Evolutionary conservation across 2,329 filamentous ascomycete genomes (phyloP).

Genomic region (Penicillium glabrum): DNA sequence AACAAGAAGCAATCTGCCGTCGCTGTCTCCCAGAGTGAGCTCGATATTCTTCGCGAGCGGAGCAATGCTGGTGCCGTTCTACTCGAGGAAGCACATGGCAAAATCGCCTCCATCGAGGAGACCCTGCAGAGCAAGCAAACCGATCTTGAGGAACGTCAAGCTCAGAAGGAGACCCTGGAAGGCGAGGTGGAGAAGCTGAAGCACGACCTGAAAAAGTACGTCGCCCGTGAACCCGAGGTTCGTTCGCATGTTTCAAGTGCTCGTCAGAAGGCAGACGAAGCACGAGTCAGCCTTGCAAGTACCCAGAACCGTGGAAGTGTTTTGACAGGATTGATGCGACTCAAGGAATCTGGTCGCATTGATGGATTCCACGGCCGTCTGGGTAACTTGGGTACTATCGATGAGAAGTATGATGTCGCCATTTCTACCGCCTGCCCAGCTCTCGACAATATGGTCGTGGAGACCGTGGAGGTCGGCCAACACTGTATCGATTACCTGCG

Average conservation of each 20-base stretch:
- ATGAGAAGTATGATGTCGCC: constrained; percentile 92
- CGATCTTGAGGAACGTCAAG: constrained; percentile 74
- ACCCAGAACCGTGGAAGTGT: constrained; percentile 94
- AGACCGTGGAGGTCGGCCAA: constrained; percentile 92
- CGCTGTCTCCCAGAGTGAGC: constrained; percentile 90
- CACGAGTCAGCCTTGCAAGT: constrained; percentile 81
- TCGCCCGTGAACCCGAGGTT: constrained; percentile 75
- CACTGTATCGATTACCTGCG: constrained; percentile 97
- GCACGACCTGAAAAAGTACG: constrained; percentile 69
- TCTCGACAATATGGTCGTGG: constrained; percentile 94
- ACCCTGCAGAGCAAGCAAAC: constrained; percentile 67
- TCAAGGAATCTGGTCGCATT: constrained; percentile 94
- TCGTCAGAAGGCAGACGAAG: constrained; percentile 93
- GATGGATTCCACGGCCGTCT: constrained; percentile 95
- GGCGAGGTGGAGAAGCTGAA: constrained; percentile 72
- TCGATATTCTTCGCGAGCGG: constrained; percentile 86
- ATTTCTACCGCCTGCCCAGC: constrained; percentile 93
- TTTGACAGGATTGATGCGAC: constrained; percentile 83
- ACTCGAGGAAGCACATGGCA: constrained; percentile 77
- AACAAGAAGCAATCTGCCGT: constrained; percentile 94
- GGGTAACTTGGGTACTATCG: constrained; percentile 90
- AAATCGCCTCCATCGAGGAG: constrained; percentile 72
- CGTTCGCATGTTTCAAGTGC: constrained; percentile 83
- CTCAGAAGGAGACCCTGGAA: constrained; percentile 69
- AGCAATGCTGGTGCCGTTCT: constrained; percentile 83